These are phyloP conservation scores for Hibiscus tridactylites DNA, from an alignment of 345 rosid species.

Conservation along the genomic window DNA sequence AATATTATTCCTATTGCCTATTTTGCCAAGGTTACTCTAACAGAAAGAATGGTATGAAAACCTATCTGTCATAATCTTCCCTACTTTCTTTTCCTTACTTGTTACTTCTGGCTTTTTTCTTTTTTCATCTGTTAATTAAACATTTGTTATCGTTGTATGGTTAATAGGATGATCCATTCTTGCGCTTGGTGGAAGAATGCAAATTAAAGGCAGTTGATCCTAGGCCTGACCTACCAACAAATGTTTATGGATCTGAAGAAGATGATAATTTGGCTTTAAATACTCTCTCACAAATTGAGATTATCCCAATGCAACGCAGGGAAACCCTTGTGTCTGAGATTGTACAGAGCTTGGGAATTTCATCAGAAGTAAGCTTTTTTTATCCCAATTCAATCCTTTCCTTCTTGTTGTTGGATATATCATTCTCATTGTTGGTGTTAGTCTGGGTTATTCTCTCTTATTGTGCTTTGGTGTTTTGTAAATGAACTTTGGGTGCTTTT, in stretches of 20 bases:
- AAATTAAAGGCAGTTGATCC: slow-evolving; percentile 53
- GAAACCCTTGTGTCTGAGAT: slow-evolving; percentile 63
- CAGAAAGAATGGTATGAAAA: slow-evolving; percentile 48
- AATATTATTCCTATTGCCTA: slow-evolving; percentile 50
- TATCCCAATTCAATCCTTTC: slow-evolving; percentile 1
- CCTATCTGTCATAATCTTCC: neutral
- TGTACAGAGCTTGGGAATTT: slow-evolving; percentile 51
- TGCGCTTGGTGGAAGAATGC: slow-evolving; percentile 63
- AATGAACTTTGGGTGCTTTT: no score
- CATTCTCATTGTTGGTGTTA: neutral
- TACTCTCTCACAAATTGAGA: slow-evolving; percentile 48
- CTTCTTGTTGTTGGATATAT: neutral
- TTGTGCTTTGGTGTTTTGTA: no score
- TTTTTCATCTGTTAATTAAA: neutral
- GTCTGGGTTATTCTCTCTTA: no score
- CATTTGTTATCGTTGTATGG: slow-evolving; percentile 2
- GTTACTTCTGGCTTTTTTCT: neutral
- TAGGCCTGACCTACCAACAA: slow-evolving; percentile 22
- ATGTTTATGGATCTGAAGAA: slow-evolving; percentile 57
- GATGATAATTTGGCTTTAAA: slow-evolving; percentile 58
- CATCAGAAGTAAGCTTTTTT: slow-evolving; percentile 46
- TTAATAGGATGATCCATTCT: slow-evolving; percentile 75
- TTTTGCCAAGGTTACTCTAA: slow-evolving; percentile 42
- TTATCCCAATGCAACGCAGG: slow-evolving; percentile 47
- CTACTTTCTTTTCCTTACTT: slow-evolving; percentile 2